Percentiles rank a stretch among this genome's conserved stretches.
phyloP scores from a whole-genome alignment of 345 rosid species.

The Orychophragmus violaceus region DNA sequence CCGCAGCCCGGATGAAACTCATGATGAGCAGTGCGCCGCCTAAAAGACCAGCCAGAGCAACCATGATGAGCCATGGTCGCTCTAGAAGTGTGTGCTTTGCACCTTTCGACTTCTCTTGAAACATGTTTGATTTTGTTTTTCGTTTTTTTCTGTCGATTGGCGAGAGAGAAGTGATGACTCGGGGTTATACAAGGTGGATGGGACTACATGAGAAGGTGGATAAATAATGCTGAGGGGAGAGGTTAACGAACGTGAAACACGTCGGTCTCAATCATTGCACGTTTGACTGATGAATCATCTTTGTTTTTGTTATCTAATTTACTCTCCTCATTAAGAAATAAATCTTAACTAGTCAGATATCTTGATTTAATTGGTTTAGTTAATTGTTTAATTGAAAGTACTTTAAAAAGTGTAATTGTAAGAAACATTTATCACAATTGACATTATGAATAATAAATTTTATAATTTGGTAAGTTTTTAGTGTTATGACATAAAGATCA shows the following conservation, averaged over 20 bases:
- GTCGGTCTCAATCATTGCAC: slow-evolving; percentile 25
- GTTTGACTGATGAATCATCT: neutral
- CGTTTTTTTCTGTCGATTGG: neutral
- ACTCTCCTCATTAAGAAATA: neutral
- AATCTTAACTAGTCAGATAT: neutral
- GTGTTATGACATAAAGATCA: too few relatives aligned
- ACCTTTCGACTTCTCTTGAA: slow-evolving; percentile 13
- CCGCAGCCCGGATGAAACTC: slow-evolving; percentile 31
- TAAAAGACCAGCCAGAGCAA: slow-evolving; percentile 39
- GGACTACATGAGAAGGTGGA: slow-evolving; percentile 21
- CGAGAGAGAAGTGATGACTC: slow-evolving; percentile 8
- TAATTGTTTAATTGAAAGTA: neutral
- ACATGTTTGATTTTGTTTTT: slow-evolving; percentile 12
- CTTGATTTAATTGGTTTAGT: neutral
- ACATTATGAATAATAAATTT: neutral
- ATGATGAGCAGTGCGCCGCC: slow-evolving; percentile 43
- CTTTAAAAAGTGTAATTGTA: too few relatives aligned
- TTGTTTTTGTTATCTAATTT: neutral
- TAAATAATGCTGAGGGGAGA: slow-evolving; percentile 16
- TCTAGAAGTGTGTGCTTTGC: slow-evolving; percentile 23
- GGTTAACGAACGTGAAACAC: slow-evolving; percentile 27
- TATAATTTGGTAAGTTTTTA: neutral
- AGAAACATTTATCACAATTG: neutral
- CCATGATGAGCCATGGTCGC: slow-evolving; percentile 31
- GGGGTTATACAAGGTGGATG: slow-evolving; percentile 21